These are phyloP conservation scores for Xerocomellus intermedius DNA, from an alignment of 768 basidiomycete species.

Conservation along the genomic window DNA sequence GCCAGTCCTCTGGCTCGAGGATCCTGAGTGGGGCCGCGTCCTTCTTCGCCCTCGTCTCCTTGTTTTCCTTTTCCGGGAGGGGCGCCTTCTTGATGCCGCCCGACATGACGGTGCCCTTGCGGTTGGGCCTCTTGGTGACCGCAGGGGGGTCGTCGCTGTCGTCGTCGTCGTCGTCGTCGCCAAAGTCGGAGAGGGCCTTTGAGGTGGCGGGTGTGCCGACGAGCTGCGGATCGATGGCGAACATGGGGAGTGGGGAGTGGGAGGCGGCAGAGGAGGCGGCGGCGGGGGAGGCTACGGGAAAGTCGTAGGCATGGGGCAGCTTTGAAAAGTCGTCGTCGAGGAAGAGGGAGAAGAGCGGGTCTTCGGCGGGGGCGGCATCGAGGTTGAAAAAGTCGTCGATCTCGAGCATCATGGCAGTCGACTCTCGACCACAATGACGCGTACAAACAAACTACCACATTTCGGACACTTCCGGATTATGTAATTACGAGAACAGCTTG, in stretches of 20 bases:
- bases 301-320: constrained; percentile 27
- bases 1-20: constrained; percentile 66
- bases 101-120: constrained; percentile 67
- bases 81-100: constrained; percentile 72
- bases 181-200: constrained; percentile 41
- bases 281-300: constrained; percentile 29
- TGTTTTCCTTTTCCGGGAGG: constrained; percentile 35
- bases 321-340: constrained; percentile 44
- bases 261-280: constrained; percentile 21
- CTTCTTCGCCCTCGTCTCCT: constrained; percentile 21
- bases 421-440: too few relatives aligned
- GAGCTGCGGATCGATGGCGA: constrained; percentile 73
- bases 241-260: constrained; percentile 32
- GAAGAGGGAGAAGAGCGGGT: constrained; percentile 44
- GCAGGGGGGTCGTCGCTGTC: constrained; percentile 21
- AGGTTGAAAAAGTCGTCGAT: constrained; percentile 67
- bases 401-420: constrained; percentile 14
- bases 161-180: constrained; percentile 38
- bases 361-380: constrained; percentile 46
- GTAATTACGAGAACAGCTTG: constrained; percentile 74
- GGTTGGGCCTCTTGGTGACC: constrained; percentile 45
- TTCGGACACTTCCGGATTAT: constrained; percentile 17
- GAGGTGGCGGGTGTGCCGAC: constrained; percentile 61
- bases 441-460: background rate
- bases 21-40: constrained; percentile 28